These are phyloP conservation scores for Entophlyctis luteolus DNA, from an alignment of 192 early-diverging fungal genomes.

Conservation along the genomic window DNA sequence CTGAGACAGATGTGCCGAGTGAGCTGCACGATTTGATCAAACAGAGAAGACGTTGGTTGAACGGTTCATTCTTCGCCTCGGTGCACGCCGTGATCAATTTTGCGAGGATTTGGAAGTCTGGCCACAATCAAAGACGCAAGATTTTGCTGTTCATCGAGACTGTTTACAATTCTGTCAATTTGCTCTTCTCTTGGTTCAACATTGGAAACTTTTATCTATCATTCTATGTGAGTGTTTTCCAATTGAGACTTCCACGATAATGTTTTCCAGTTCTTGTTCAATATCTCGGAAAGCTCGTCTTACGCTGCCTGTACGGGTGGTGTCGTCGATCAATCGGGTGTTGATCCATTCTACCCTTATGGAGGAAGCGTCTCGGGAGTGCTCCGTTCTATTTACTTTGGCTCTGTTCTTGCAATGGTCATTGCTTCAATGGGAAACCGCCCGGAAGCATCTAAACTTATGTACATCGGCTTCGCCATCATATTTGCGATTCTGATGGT, in stretches of 20 bases:
- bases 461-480: constrained; percentile 72
- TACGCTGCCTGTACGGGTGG: constrained; percentile 12
- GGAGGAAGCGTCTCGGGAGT: constrained; percentile 60
- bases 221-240: constrained; percentile 46
- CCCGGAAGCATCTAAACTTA: constrained; percentile 81
- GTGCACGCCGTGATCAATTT: constrained; percentile 63
- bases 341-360: constrained; percentile 9
- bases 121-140: constrained; percentile 49
- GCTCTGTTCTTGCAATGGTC: constrained; percentile 76
- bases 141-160: constrained; percentile 53
- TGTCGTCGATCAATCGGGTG: not conserved
- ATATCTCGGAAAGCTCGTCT: not conserved
- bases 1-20: constrained; percentile 73
- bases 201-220: constrained; percentile 55
- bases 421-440: constrained; percentile 92
- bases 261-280: constrained; percentile 23
- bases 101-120: constrained; percentile 52
- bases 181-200: constrained; percentile 50
- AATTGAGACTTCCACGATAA: not conserved
- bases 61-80: constrained; percentile 76
- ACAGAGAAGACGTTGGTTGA: constrained; percentile 79
- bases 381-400: constrained; percentile 71
- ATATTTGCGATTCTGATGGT: constrained; percentile 87
- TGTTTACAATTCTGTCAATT: constrained; percentile 64
- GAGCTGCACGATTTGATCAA: constrained; percentile 70